A percentile compares a stretch with the other conserved stretches of the same genome.
These are phyloP conservation scores for Paxillus involutus DNA, from an alignment of 768 basidiomycete species.

Conservation along the genomic window DNA sequence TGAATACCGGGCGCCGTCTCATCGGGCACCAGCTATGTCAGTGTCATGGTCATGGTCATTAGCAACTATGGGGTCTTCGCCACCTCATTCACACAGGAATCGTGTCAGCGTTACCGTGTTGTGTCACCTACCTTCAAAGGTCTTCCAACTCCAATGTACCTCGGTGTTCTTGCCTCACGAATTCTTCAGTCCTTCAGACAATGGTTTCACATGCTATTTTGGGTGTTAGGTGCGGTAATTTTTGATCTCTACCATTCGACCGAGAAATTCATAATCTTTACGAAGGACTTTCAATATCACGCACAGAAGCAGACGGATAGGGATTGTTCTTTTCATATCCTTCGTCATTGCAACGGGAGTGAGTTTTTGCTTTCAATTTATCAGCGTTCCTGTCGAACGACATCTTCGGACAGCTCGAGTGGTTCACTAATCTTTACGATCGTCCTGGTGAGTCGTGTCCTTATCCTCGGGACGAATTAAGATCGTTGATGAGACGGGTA, in stretches of 20 bases:
- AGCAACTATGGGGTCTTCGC: slow-evolving; percentile 64
- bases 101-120: too few species aligned
- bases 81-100: too few species aligned
- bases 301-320: slow-evolving; percentile 41
- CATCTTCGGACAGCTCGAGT: slow-evolving; percentile 46
- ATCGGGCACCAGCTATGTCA: slow-evolving; percentile 31
- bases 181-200: too few species aligned
- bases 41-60: slow-evolving; percentile 46
- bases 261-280: not conserved
- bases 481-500: slow-evolving; percentile 4
- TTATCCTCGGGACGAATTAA: slow-evolving; percentile 1
- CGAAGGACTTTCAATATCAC: slow-evolving; percentile 59
- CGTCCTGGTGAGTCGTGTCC: slow-evolving; percentile 45
- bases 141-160: too few species aligned
- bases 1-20: not conserved
- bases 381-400: not conserved
- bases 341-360: slow-evolving; percentile 47
- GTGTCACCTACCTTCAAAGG: too few species aligned
- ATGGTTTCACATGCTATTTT: too few species aligned
- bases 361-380: slow-evolving; percentile 13
- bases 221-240: slow-evolving; percentile 47
- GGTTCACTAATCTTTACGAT: slow-evolving; percentile 52
- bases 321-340: slow-evolving; percentile 35
- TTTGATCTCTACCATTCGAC: not conserved
- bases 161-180: too few species aligned